Percentiles rank a stretch among this genome's conserved stretches.
phyloP scores from a whole-genome alignment of 2,329 filamentous ascomycete genomes.

The Ascochyta viciae-villosae region DNA sequence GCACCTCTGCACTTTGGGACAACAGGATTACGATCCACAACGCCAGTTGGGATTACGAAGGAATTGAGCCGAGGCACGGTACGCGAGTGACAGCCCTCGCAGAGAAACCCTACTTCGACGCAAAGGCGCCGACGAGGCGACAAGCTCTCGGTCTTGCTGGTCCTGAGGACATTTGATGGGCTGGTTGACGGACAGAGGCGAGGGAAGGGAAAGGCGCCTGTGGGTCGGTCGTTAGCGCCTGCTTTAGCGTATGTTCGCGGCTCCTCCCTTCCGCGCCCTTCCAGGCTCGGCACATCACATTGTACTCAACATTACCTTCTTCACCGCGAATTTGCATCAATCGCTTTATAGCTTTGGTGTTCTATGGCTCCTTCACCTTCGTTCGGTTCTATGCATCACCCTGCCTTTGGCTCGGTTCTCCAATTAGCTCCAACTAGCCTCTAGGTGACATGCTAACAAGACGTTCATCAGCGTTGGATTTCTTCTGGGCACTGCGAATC shows the following conservation, averaged over 20 bases:
- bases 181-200: slow-evolving; percentile 1
- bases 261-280: slow-evolving; percentile 2
- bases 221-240: slow-evolving; percentile 1
- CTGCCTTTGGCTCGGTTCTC: background rate
- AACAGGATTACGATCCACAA: slow-evolving; percentile 79
- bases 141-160: slow-evolving; percentile 71
- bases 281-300: background rate
- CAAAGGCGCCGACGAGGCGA: slow-evolving; percentile 69
- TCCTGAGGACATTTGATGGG: slow-evolving; percentile 59
- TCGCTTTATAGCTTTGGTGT: background rate
- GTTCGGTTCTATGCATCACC: background rate
- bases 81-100: slow-evolving; percentile 74
- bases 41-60: slow-evolving; percentile 76
- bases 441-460: background rate
- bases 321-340: background rate
- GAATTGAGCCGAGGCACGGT: slow-evolving; percentile 71
- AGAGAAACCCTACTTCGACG: slow-evolving; percentile 73
- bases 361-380: background rate
- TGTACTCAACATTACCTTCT: background rate
- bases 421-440: background rate
- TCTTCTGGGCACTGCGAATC: background rate
- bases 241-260: slow-evolving; percentile 3
- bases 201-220: slow-evolving; percentile 7
- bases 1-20: slow-evolving; percentile 74
- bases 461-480: background rate